Conservation (phyloP, 805 yeast species). For the Candida hungchunana region DNA sequence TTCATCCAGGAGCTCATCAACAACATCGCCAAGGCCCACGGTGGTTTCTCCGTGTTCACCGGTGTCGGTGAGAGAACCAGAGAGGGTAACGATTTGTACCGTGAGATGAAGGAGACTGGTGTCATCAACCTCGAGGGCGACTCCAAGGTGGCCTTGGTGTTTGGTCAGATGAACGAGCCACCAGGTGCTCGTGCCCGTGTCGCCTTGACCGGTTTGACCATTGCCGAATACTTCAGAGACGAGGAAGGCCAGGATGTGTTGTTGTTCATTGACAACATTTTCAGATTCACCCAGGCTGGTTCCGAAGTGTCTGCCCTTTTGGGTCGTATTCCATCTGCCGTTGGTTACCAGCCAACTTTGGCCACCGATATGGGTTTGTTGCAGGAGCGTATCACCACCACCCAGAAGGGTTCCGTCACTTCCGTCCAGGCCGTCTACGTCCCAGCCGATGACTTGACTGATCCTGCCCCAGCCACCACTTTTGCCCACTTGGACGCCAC, state of each 20-base stretch:
- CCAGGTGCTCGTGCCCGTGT: conserved; percentile 99
- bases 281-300: conserved; percentile 99
- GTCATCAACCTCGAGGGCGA: conserved; percentile 99
- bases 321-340: conserved; percentile 99
- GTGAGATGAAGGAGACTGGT: conserved; percentile 99
- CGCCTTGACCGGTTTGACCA: conserved; percentile 98
- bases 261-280: conserved; percentile 98
- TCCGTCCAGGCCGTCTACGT: conserved; percentile 99
- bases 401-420: conserved; percentile 99
- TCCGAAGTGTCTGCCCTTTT: conserved; percentile 99
- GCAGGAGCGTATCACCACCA: conserved; percentile 99
- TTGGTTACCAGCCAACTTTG: conserved; percentile 99
- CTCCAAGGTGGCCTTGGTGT: conserved; percentile 98
- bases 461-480: conserved; percentile 99
- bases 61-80: conserved; percentile 99
- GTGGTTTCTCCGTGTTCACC: conserved; percentile 99
- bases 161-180: conserved; percentile 99
- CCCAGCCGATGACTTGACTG: conserved; percentile 99
- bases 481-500: conserved; percentile 99
- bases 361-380: conserved; percentile 99
- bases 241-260: conserved; percentile 99
- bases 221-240: conserved; percentile 99
- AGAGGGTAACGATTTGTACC: conserved; percentile 99
- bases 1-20: conserved; percentile 99
- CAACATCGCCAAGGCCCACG: conserved; percentile 99